Evolutionary conservation across 345 rosid species (phyloP).

Genomic region (Syzygium grande): DNA sequence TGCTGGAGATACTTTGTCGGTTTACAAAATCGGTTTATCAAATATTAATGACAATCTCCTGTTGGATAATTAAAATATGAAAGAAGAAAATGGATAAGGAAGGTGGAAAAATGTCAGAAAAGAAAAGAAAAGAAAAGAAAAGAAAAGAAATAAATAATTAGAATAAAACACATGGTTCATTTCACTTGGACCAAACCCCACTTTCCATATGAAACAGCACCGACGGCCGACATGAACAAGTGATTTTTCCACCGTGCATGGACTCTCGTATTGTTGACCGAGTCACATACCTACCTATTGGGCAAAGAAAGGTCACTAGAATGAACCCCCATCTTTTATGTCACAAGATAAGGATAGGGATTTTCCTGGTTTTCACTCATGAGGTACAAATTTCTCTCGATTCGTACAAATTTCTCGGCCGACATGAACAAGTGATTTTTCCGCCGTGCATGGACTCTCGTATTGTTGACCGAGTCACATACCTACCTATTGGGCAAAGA

Average conservation of each 20-base stretch:
- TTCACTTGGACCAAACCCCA: neutral
- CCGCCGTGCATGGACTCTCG: neutral
- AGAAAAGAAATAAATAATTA: no score
- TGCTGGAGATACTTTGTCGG: no score
- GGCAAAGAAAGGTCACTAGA: neutral
- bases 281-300: neutral
- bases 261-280: neutral
- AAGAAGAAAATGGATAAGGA: neutral
- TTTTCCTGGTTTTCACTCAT: neutral
- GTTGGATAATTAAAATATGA: no score
- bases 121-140: no score
- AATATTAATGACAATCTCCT: no score
- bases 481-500: neutral
- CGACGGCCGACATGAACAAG: neutral
- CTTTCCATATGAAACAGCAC: neutral
- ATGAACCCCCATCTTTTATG: neutral
- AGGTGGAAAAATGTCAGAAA: neutral
- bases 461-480: neutral
- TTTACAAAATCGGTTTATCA: no score
- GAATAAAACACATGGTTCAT: neutral
- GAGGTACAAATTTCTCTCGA: no score
- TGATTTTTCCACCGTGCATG: neutral
- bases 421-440: neutral
- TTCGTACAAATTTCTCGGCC: no score
- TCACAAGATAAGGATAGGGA: neutral